phyloP scores from a whole-genome alignment of 352 stramenopile genomes.

The Globisporangium cystogenes region DNA sequence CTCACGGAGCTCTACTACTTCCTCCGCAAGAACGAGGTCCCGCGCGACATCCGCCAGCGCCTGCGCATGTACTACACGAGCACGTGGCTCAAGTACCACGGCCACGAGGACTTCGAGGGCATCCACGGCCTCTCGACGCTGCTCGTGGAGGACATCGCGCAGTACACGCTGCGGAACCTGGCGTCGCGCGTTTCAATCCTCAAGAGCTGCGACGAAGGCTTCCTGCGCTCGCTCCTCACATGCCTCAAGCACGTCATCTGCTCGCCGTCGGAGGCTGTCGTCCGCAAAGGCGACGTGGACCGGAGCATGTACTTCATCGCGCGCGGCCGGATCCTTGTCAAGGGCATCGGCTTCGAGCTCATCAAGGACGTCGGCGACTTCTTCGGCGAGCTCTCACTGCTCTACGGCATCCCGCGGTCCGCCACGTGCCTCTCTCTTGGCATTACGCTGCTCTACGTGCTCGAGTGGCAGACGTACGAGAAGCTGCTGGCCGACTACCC shows the following conservation, averaged over 20 bases:
- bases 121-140: constrained; percentile 53
- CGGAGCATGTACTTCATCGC: constrained; percentile 76
- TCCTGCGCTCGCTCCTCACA: constrained; percentile 51
- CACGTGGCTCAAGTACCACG: constrained; percentile 62
- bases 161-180: constrained; percentile 60
- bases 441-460: constrained; percentile 69
- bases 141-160: constrained; percentile 58
- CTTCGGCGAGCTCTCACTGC: constrained; percentile 45
- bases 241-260: constrained; percentile 67
- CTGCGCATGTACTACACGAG: constrained; percentile 62
- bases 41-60: constrained; percentile 37
- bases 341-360: constrained; percentile 57
- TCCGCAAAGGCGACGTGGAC: constrained; percentile 64
- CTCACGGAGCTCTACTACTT: constrained; percentile 59
- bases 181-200: constrained; percentile 56
- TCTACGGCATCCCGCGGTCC: constrained; percentile 69
- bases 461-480: constrained; percentile 76
- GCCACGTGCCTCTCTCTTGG: constrained; percentile 64
- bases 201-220: constrained; percentile 62
- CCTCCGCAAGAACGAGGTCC: constrained; percentile 50
- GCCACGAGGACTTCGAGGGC: constrained; percentile 51
- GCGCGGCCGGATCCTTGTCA: constrained; percentile 51
- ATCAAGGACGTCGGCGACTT: constrained; percentile 62
- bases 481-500: constrained; percentile 58
- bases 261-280: constrained; percentile 44